Evolutionary conservation across 1,284 basidiomycete genomes (phyloP).

Genomic region (Mixia osmundae): DNA sequence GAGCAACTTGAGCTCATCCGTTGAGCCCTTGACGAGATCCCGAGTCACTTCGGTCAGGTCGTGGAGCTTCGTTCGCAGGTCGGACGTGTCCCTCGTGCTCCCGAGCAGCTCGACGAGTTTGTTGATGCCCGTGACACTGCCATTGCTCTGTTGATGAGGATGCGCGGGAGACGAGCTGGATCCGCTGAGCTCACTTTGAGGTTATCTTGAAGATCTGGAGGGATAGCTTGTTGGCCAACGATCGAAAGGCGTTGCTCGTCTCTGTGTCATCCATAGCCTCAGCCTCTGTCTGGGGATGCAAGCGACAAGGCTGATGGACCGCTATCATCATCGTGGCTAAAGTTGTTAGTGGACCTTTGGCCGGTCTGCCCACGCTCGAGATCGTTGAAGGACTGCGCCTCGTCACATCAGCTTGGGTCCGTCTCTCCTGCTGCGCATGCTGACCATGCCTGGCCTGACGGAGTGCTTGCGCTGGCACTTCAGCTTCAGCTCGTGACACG

Average conservation of each 20-base stretch:
- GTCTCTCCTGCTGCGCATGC: too few relatives aligned
- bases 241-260: constrained; percentile 7
- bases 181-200: too few relatives aligned
- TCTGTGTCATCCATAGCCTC: background rate
- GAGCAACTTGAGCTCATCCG: constrained; percentile 71
- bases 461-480: too few relatives aligned
- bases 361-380: constrained; percentile 5
- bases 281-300: background rate
- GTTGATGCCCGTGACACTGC: constrained; percentile 84
- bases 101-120: constrained; percentile 80
- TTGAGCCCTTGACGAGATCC: constrained; percentile 78
- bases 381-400: constrained; percentile 9
- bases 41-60: constrained; percentile 84
- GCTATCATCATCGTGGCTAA: constrained; percentile 1
- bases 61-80: constrained; percentile 49
- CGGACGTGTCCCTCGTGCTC: constrained; percentile 45
- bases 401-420: too few relatives aligned
- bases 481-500: too few relatives aligned
- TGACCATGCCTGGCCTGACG: too few relatives aligned
- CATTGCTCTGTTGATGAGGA: too few relatives aligned
- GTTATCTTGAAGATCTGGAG: constrained; percentile 98
- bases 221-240: constrained; percentile 30
- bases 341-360: background rate
- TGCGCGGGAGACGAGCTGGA: too few relatives aligned
- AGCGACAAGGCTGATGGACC: background rate